phyloP scores from a whole-genome alignment of 164 flowering plant species.

The Vitis cinerea region DNA sequence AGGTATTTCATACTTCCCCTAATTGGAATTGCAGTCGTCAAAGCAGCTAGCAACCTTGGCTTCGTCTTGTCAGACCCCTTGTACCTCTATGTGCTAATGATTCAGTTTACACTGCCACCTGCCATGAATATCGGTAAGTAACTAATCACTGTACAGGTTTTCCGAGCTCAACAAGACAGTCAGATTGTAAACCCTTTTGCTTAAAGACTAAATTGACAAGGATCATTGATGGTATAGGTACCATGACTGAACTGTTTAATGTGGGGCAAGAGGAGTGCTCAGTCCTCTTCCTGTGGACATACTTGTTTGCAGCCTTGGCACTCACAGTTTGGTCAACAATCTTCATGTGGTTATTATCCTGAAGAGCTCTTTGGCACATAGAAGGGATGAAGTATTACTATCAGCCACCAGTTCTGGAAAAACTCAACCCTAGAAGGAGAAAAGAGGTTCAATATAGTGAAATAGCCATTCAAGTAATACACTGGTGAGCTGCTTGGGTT shows the following conservation, averaged over 20 bases:
- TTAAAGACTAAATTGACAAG: background rate
- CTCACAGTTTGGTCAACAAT: conserved; percentile 80
- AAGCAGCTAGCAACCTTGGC: conserved; percentile 50
- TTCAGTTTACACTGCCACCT: conserved; percentile 83
- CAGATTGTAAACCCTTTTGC: background rate
- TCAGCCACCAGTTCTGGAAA: too few relatives aligned
- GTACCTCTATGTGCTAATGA: conserved; percentile 67
- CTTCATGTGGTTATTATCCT: conserved; percentile 59
- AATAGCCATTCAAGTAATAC: too few relatives aligned
- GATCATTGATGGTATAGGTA: conserved; percentile 45
- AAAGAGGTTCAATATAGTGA: too few relatives aligned
- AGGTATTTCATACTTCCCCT: conserved; percentile 58
- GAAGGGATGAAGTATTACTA: too few relatives aligned
- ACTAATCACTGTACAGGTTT: background rate
- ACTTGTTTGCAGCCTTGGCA: conserved; percentile 70
- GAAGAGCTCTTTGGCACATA: conserved; percentile 1
- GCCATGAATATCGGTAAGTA: conserved; percentile 82
- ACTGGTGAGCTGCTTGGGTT: too few relatives aligned
- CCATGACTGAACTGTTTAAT: conserved; percentile 80
- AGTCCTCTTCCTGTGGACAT: conserved; percentile 82
- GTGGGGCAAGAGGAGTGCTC: conserved; percentile 91
- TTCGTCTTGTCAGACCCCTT: conserved; percentile 68
- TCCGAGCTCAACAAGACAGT: background rate
- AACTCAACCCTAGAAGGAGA: too few relatives aligned
- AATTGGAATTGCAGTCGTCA: conserved; percentile 63